Conservation (phyloP, 345 rosid species). For the Limnanthes douglasii region DNA sequence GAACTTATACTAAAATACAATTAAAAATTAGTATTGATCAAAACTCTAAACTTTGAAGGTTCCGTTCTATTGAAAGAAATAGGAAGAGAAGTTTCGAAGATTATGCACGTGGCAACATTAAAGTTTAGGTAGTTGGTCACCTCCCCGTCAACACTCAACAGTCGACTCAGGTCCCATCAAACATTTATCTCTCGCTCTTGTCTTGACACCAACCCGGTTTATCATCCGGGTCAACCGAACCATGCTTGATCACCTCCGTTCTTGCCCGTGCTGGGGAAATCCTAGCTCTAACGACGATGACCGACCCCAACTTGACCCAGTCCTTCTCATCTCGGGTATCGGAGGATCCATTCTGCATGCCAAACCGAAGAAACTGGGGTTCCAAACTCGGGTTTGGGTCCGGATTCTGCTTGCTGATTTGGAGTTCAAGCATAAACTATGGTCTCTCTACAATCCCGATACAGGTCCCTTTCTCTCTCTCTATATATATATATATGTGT, state of each 20-base stretch:
- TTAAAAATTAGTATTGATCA: too few relatives aligned
- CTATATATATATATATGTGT: neutral
- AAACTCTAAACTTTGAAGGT: too few relatives aligned
- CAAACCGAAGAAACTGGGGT: constrained; percentile 31
- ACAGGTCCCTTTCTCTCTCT: constrained; percentile 29
- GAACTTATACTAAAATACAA: too few relatives aligned
- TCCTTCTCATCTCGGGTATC: constrained; percentile 61
- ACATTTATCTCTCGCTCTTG: neutral
- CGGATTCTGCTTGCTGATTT: constrained; percentile 62
- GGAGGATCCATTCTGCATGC: constrained; percentile 74
- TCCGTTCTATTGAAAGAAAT: too few relatives aligned
- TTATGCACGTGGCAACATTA: too few relatives aligned
- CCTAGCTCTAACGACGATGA: constrained; percentile 7
- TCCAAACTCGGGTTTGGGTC: constrained; percentile 69
- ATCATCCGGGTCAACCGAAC: constrained; percentile 7
- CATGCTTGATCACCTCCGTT: constrained; percentile 10
- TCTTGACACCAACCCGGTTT: constrained; percentile 9
- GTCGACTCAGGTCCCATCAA: constrained; percentile 9
- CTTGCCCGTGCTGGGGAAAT: constrained; percentile 50
- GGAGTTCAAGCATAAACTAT: constrained; percentile 56
- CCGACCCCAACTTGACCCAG: constrained; percentile 36
- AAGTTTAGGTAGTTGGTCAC: too few relatives aligned
- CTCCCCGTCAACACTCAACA: neutral
- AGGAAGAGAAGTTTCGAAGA: too few relatives aligned
- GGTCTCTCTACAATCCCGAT: constrained; percentile 71